Percentiles rank a stretch among this genome's conserved stretches.
phyloP scores from a whole-genome alignment of 345 rosid species.

The Zanthoxylum bungeanum region DNA sequence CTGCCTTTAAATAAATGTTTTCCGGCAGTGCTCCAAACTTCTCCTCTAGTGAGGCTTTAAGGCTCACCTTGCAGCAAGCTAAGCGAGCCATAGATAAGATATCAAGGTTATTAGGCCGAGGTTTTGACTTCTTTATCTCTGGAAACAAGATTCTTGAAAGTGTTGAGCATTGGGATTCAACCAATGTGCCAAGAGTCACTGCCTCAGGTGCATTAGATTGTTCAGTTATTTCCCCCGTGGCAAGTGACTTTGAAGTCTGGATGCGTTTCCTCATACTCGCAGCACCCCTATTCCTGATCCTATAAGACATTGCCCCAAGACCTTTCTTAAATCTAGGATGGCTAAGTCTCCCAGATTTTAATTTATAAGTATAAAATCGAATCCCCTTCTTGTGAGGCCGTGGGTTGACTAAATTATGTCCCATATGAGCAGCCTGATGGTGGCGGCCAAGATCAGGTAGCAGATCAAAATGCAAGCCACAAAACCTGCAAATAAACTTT shows the following conservation, averaged over 20 bases:
- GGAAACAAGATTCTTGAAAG: conserved; percentile 73
- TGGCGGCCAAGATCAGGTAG: conserved; percentile 98
- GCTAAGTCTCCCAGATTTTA: conserved; percentile 91
- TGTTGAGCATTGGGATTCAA: conserved; percentile 58
- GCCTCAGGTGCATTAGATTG: conserved; percentile 36
- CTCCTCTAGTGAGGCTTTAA: conserved; percentile 70
- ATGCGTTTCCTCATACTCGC: conserved; percentile 71
- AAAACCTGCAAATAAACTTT: conserved; percentile 78
- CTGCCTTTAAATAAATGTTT: conserved; percentile 77
- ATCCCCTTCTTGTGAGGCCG: conserved; percentile 67
- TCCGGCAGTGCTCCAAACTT: conserved; percentile 76
- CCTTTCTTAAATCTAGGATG: conserved; percentile 86
- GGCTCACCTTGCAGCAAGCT: conserved; percentile 86
- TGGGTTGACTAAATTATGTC: conserved; percentile 47
- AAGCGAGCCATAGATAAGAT: conserved; percentile 74
- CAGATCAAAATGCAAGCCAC: conserved; percentile 87
- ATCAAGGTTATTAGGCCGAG: conserved; percentile 81
- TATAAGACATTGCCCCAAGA: conserved; percentile 69
- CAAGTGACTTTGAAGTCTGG: conserved; percentile 58
- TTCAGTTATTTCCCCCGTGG: conserved; percentile 26
- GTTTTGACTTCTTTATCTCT: conserved; percentile 67
- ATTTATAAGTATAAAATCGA: conserved; percentile 62
- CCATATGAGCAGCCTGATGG: conserved; percentile 99
- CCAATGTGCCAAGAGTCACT: conserved; percentile 45
- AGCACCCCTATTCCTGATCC: conserved; percentile 67